Percentiles rank a stretch among this genome's conserved stretches.
These are phyloP conservation scores for Claviceps quebecensis DNA, from an alignment of 2,329 filamentous ascomycete genomes.

Conservation along the genomic window DNA sequence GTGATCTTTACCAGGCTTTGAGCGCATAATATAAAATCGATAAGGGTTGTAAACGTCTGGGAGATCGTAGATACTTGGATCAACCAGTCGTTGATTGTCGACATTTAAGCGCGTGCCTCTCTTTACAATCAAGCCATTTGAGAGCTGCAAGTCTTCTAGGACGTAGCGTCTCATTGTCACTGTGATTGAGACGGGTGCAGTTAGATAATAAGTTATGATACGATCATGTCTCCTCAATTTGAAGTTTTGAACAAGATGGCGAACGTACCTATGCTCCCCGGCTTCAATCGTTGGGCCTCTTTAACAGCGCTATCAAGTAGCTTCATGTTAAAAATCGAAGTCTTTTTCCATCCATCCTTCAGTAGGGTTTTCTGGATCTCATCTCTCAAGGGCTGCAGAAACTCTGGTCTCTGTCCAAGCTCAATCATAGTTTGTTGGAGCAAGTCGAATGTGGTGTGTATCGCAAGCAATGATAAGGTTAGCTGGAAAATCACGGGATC, in stretches of 20 bases:
- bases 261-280: slow-evolving; percentile 6
- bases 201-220: background rate
- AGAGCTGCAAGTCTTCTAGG: slow-evolving; percentile 8
- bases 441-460: slow-evolving; percentile 35
- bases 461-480: slow-evolving; percentile 30
- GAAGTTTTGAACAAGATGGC: background rate
- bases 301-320: slow-evolving; percentile 36
- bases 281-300: slow-evolving; percentile 32
- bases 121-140: slow-evolving; percentile 9
- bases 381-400: slow-evolving; percentile 24
- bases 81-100: slow-evolving; percentile 9
- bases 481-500: slow-evolving; percentile 10
- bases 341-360: slow-evolving; percentile 27
- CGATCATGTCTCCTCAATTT: background rate
- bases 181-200: background rate
- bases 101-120: slow-evolving; percentile 10
- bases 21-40: slow-evolving; percentile 9
- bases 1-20: slow-evolving; percentile 1
- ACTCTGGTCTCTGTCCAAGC: slow-evolving; percentile 26
- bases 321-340: slow-evolving; percentile 27
- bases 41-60: slow-evolving; percentile 10
- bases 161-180: slow-evolving; percentile 1
- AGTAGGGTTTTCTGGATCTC: slow-evolving; percentile 18
- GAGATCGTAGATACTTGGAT: slow-evolving; percentile 8
- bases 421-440: slow-evolving; percentile 9